phyloP scores from a whole-genome alignment of 148 eudicot genomes.

The Bassia scoparia region DNA sequence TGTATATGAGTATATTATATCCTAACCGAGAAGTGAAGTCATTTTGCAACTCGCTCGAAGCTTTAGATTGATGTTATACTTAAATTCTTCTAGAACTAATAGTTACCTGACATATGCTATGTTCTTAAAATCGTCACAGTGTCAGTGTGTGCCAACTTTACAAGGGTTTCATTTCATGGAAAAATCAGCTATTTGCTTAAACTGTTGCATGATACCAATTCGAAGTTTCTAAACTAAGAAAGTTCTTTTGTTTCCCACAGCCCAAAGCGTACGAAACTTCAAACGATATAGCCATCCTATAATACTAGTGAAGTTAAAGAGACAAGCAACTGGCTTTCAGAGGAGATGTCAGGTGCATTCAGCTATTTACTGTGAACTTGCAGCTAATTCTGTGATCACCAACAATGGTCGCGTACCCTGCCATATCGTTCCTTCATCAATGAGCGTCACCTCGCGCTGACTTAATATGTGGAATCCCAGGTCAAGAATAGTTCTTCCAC shows the following conservation, averaged over 20 bases:
- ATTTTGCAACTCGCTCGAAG: neutral
- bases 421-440: too few species aligned
- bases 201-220: neutral
- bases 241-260: constrained; percentile 1
- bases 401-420: constrained; percentile 42
- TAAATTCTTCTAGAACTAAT: too few species aligned
- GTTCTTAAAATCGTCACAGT: too few species aligned
- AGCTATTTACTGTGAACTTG: constrained; percentile 51
- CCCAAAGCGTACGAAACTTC: constrained; percentile 39
- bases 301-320: constrained; percentile 33
- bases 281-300: constrained; percentile 26
- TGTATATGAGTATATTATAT: too few species aligned
- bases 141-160: neutral
- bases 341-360: constrained; percentile 77
- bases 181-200: neutral
- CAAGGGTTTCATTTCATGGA: neutral
- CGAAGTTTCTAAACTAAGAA: neutral
- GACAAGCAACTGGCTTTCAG: constrained; percentile 65
- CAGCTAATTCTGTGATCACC: constrained; percentile 38
- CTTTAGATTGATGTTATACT: neutral
- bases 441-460: too few species aligned
- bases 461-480: too few species aligned
- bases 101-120: too few species aligned
- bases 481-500: too few species aligned
- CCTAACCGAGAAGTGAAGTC: neutral